These are phyloP conservation scores for Botrytis aclada DNA, from an alignment of 2,329 filamentous ascomycete genomes.

Conservation along the genomic window DNA sequence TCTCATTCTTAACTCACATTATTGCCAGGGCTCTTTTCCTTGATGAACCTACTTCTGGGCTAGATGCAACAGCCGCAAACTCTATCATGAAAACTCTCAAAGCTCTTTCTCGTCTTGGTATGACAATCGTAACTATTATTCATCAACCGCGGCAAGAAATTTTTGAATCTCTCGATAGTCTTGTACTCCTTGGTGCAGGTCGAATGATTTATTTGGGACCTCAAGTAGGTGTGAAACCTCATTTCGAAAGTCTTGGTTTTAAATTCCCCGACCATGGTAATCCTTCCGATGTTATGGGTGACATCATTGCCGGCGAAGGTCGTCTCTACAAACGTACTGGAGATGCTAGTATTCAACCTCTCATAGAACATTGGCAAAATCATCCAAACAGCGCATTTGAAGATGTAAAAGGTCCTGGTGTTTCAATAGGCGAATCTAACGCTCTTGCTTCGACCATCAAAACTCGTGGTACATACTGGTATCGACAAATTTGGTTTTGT, in stretches of 20 bases:
- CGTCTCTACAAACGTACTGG: conserved; percentile 47
- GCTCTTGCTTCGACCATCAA: conserved; percentile 47
- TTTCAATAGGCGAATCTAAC: conserved; percentile 41
- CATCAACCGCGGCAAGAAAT: conserved; percentile 54
- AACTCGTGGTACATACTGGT: conserved; percentile 48
- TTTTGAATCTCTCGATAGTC: conserved; percentile 57
- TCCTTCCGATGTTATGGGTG: conserved; percentile 56
- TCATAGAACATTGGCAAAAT: conserved; percentile 49
- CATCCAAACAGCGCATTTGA: background rate
- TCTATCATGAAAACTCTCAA: conserved; percentile 60
- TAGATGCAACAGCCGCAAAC: conserved; percentile 62
- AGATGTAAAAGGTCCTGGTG: background rate
- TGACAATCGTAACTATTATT: conserved; percentile 54
- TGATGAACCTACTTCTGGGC: conserved; percentile 58
- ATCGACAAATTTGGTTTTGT: conserved; percentile 52
- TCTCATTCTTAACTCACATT: background rate
- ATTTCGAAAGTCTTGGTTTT: conserved; percentile 54
- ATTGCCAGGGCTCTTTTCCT: conserved; percentile 50
- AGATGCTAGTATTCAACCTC: conserved; percentile 47
- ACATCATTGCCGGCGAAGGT: conserved; percentile 59
- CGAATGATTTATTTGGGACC: conserved; percentile 54
- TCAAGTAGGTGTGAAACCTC: conserved; percentile 44
- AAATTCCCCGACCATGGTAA: conserved; percentile 50
- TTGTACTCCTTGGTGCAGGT: conserved; percentile 60
- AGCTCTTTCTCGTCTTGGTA: conserved; percentile 54